phyloP scores from a whole-genome alignment of 2,329 filamentous ascomycete genomes.

The Sordariomycetes sp. region DNA sequence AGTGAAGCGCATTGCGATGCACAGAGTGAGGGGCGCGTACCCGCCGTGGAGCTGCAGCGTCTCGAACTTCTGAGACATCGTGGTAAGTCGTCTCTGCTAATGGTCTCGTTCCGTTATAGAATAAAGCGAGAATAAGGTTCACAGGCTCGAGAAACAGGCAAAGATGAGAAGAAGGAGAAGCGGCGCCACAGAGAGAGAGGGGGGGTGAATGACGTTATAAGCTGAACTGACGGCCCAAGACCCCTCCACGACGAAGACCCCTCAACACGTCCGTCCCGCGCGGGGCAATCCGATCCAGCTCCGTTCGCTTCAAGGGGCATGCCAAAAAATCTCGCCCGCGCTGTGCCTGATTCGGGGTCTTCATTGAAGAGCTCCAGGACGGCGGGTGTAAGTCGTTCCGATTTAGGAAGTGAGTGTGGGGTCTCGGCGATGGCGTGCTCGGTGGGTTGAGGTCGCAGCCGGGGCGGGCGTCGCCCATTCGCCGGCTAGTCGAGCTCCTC shows the following conservation, averaged over 20 bases:
- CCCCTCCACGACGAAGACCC: not conserved
- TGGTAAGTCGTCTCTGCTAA: not conserved
- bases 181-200: not conserved
- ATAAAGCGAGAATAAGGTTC: not conserved
- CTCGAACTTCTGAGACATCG: constrained; percentile 50
- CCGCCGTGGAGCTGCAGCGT: constrained; percentile 80
- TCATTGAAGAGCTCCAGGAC: not conserved
- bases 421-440: constrained; percentile 21
- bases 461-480: constrained; percentile 2
- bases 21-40: constrained; percentile 33
- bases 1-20: not conserved
- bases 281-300: not conserved
- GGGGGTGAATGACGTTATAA: not conserved
- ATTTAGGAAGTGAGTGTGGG: constrained; percentile 17
- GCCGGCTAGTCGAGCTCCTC: not conserved
- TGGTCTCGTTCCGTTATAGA: not conserved
- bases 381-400: constrained; percentile 4
- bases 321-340: not conserved
- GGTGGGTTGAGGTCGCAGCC: constrained; percentile 6
- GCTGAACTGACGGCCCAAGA: not conserved
- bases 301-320: not conserved
- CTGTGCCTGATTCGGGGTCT: not conserved
- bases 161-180: not conserved
- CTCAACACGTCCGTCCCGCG: not conserved
- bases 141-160: not conserved